Conservation (phyloP, 164 flowering plant genomes). For the Platanus orientalis region DNA sequence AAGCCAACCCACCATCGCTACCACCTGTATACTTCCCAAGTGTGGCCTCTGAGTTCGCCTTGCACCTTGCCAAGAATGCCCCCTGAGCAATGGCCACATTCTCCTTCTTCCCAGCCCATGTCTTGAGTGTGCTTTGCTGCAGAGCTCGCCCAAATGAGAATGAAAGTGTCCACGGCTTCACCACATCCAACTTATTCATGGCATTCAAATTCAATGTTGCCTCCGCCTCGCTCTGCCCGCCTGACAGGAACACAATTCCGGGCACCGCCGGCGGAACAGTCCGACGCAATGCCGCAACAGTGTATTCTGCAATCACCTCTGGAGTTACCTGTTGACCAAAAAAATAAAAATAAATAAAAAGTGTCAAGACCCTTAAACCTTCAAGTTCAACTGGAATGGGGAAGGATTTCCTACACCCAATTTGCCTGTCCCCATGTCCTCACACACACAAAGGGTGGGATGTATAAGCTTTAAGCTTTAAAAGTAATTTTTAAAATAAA, state of each 20-base stretch:
- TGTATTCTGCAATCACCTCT: conserved; percentile 72
- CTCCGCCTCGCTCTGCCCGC: conserved; percentile 86
- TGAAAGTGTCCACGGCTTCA: conserved; percentile 84
- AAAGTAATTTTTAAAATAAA: no score
- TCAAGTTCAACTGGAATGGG: no score
- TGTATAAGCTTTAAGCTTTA: no score
- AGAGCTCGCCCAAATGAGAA: conserved; percentile 87
- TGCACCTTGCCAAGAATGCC: conserved; percentile 61
- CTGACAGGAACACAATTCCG: conserved; percentile 74
- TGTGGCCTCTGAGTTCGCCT: conserved; percentile 75
- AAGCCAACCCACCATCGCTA: conserved; percentile 44
- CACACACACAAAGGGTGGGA: no score
- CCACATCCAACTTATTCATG: conserved; percentile 66
- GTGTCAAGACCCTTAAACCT: no score
- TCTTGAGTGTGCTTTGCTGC: conserved; percentile 78
- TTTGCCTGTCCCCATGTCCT: no score
- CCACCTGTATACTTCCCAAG: conserved; percentile 68
- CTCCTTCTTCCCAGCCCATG: conserved; percentile 78
- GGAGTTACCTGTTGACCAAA: conserved; percentile 64
- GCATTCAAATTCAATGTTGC: conserved; percentile 74
- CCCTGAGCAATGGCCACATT: conserved; percentile 58
- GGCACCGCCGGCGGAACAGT: conserved; percentile 89
- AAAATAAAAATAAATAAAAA: no score
- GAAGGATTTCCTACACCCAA: no score
- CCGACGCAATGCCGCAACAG: conserved; percentile 63